Evolutionary conservation across 108 stramenopile species (phyloP), one percentile per base, ranked within the genome.

Genomic region (Skeletonema marinoi): DNA sequence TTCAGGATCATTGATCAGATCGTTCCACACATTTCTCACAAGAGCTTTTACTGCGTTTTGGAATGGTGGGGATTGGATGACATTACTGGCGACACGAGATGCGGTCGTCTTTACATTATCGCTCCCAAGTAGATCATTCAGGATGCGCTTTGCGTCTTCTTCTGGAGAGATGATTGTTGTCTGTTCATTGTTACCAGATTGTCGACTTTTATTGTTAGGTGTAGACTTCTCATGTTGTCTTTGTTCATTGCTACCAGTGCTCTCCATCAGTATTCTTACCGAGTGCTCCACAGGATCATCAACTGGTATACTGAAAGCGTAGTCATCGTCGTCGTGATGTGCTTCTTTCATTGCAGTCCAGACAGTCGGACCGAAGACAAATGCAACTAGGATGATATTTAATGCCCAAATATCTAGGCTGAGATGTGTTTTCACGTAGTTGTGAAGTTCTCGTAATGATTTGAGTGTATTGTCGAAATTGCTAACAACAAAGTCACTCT

Each of bases 1-100:
- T 67, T 92, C 90, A 3, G 87, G 86, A 73, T 95, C 94, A 12
- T 85, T 73, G 14, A 92, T 66, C 35, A 95, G 71, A 71, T 95
- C 92, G n/a, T 87, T 64, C 88, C 89, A 90, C 11, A 95, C 67
- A 74, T 87, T 87, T 71, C 81, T 83, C 42, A 92, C 63, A 30
- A 95, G 70, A 10, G 69, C 41, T 32, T 86, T 76, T 50, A 87
- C 83, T 31, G 91, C 89, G 50, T 80, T 75, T 70, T 92, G 87
- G 69, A 95, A 88, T 46, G 87, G 86, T 17, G 77, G 69, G 11
- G 88, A 87, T 69, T 87, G 71, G 16, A 95, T 70, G 16, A 95
- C 81, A 21, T 81, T 78, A 11, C 83, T 66, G 21, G 81, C 81
- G 51, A 81, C 75, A 33, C 81, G 74, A 39, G 81, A 81, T 50